Base-by-base conservation (phyloP, 176 grass and related monocot species). In the Raddia distichophylla region DNA sequence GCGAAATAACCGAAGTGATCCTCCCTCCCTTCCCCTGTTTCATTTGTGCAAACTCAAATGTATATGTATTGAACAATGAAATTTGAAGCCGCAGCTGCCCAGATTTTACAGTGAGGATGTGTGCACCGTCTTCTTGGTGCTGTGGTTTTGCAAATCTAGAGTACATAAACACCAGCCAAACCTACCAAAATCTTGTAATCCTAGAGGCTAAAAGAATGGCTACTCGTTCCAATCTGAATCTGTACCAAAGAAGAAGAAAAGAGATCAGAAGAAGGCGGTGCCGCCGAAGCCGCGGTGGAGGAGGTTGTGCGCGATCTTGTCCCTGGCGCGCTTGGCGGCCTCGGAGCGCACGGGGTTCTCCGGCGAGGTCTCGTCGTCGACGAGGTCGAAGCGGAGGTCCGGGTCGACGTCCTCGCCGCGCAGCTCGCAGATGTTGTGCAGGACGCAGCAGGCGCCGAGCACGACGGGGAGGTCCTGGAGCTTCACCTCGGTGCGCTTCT, bases 401-500 rank as follows among this genome's bases (percentile, higher is more conserved):
- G 86, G 90, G 13, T 93, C 86, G 60, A 94, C 74, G 84, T 82
- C 88, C 90, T 94, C 95, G 6, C 90, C 67, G 17, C 78, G 80
- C 3, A 91, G 35, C 84, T 98, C 90, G 69, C 95, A 98, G 54
- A 98, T 91, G 78, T 98, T 98, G 82, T 94, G 95, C 32, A 98
- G 85, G 70, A 98, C 95, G 60, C 92, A 98, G 89, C 95, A 98
- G 63, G 95, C 92, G 42, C 92, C 95, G 0, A 98, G 88, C 59
- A 98, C 95, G 0, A 93, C 95, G 59, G 95, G 95, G 60, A 98
- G 83, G 84, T 98, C 95, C 88, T 93, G 92, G 65, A 98, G 85
- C 84, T 98, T 98, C 46, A 98, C 95, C 80, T 98, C 92, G 4
- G 92, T 94, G 9, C 95, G 77, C 81, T 94, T 98, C 73, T 98